phyloP scores from a whole-genome alignment of 495 filamentous ascomycete genomes.

The Neurospora sp. region DNA sequence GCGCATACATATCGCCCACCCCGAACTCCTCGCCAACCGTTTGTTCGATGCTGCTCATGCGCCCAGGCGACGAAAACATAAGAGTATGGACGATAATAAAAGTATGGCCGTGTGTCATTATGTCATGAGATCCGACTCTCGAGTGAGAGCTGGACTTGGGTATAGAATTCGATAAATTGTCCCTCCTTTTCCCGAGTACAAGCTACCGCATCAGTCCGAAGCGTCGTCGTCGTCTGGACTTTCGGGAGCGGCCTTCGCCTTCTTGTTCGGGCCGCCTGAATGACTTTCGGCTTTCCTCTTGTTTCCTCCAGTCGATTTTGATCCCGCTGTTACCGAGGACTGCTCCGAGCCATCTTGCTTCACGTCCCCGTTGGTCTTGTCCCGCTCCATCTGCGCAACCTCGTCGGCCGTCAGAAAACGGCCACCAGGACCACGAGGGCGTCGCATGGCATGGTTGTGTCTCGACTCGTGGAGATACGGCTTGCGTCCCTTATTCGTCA shows the following conservation, averaged over 20 bases:
- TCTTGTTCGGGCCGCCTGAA: slow-evolving; percentile 42
- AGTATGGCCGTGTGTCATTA: slow-evolving; percentile 26
- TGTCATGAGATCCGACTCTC: slow-evolving; percentile 17
- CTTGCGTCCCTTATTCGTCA: slow-evolving; percentile 92
- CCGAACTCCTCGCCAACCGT: neutral
- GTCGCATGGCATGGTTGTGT: slow-evolving; percentile 97
- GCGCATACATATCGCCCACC: neutral
- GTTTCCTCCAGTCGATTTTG: slow-evolving; percentile 21
- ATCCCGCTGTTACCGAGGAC: neutral
- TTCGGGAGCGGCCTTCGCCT: slow-evolving; percentile 36
- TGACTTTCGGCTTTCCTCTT: slow-evolving; percentile 37
- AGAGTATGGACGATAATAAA: slow-evolving; percentile 8
- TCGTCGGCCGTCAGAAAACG: slow-evolving; percentile 98
- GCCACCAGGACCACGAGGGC: slow-evolving; percentile 90
- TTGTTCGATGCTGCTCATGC: neutral
- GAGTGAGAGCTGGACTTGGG: slow-evolving; percentile 11
- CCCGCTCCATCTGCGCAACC: slow-evolving; percentile 77
- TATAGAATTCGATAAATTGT: slow-evolving; percentile 13
- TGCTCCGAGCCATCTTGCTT: slow-evolving; percentile 21
- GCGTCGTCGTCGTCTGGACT: slow-evolving; percentile 41
- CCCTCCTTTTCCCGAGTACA: slow-evolving; percentile 11
- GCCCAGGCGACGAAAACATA: neutral
- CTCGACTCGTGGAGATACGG: slow-evolving; percentile 98
- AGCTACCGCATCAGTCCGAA: slow-evolving; percentile 37
- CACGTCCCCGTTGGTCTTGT: slow-evolving; percentile 31